Percentiles rank a stretch among this genome's conserved stretches.
These are phyloP conservation scores for Aristolochia contorta DNA, from an alignment of 164 flowering plant species.

Conservation along the genomic window DNA sequence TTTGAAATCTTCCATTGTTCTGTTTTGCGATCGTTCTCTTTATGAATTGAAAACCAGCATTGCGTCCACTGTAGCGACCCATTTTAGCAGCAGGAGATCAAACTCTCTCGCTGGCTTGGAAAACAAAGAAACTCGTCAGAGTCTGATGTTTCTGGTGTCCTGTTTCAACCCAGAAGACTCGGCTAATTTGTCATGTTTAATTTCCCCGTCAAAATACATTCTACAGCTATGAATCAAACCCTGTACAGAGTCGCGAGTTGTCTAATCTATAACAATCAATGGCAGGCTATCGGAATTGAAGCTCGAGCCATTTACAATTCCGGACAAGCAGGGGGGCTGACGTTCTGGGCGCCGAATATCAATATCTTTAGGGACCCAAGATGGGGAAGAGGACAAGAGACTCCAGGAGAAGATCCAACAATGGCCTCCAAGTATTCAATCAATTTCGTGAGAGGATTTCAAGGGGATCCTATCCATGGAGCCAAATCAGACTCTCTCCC, in stretches of 20 bases:
- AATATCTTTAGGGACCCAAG: constrained; percentile 5
- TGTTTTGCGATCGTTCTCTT: too few relatives aligned
- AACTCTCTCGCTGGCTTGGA: too few relatives aligned
- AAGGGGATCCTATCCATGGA: not conserved
- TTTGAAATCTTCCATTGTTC: too few relatives aligned
- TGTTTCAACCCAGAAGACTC: too few relatives aligned
- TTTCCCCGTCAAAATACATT: too few relatives aligned
- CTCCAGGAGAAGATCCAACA: constrained; percentile 1
- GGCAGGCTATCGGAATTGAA: constrained; percentile 30
- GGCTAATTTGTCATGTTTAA: too few relatives aligned
- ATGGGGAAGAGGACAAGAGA: not conserved
- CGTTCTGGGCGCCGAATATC: constrained; percentile 1
- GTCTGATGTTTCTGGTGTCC: too few relatives aligned
- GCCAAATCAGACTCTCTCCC: not conserved
- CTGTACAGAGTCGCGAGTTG: not conserved
- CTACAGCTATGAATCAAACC: too few relatives aligned
- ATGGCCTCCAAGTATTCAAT: not conserved
- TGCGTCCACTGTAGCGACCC: constrained; percentile 10
- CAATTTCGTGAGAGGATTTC: not conserved
- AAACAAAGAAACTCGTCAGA: too few relatives aligned
- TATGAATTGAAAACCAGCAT: too few relatives aligned
- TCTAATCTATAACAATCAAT: not conserved
- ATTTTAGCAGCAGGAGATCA: too few relatives aligned
- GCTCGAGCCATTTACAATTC: not conserved
- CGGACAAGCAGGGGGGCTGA: not conserved